Base-by-base conservation (phyloP, 2,329 filamentous ascomycete genomes). In the Neonectria punicea region DNA sequence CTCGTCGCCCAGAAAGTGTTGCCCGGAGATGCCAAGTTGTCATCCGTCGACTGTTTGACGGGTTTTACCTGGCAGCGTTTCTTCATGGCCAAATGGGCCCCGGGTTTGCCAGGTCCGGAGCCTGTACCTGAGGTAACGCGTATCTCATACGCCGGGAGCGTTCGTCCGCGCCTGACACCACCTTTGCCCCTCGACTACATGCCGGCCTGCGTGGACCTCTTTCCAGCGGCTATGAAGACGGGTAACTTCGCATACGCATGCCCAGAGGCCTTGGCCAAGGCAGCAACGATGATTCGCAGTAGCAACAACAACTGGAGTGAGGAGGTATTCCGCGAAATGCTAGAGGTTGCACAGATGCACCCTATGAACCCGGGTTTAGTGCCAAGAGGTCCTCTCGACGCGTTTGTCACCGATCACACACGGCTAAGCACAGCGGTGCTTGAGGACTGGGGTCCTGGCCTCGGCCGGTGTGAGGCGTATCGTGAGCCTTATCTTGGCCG, bases 401-500 rank as follows among this genome's bases (percentile, higher is more conserved):
- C 28, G 5, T 22, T 65, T 2, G 51, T 57, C 11, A 65, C 62
- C 13, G 58, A 65, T 0, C 62, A 65, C 39, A 62, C 62, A 13
- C 51, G 62, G 9, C 25, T 39, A 39, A 57, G 46, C 30, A 14
- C 51, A 25, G 51, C 51, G 30, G 20, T 62, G n/a, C 30, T 65
- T 14, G 60, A 61, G 6, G 61, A 54, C 44, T 65, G 58, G 51
- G 62, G 62, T 7, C 62, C 62, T n/a, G 54, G 43, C 28, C 62
- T 65, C 11, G 62, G 58, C 32, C 41, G 20, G 25, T 65, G 62
- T 22, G 58, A 65, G 36, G 62, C 16, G 4, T 61, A 51, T 9
- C 61, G 62, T 34, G 62, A 65, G 7, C 62, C 62, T 1, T 65
- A 65, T 57, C 36, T 65, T 13, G 62, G 62, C 1, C 47, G 62